Evolutionary conservation across 1,139 yeast genomes (phyloP).

Genomic region (Casaregolazyma suthepensis): DNA sequence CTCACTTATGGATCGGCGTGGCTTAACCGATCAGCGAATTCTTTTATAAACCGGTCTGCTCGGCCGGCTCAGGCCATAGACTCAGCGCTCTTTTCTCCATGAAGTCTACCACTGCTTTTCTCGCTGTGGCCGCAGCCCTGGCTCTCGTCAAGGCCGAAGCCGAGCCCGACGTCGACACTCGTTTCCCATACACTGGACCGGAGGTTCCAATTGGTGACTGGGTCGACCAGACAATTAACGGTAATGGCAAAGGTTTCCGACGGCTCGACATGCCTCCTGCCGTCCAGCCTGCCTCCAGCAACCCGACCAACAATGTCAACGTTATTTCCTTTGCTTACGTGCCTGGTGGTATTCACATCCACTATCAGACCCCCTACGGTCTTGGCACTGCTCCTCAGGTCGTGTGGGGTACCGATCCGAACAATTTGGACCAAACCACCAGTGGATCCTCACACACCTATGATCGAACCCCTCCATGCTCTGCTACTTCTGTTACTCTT

Average conservation of each 20-base stretch:
- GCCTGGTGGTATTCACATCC: conserved; percentile 14
- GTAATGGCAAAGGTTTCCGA: conserved; percentile 14
- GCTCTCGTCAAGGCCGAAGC: conserved; percentile 2
- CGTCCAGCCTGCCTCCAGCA: conserved; percentile 9
- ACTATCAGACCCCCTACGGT: conserved; percentile 14
- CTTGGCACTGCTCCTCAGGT: conserved; percentile 13
- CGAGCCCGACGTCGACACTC: conserved; percentile 13
- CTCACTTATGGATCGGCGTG: not conserved
- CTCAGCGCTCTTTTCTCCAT: not conserved
- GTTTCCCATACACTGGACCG: conserved; percentile 14
- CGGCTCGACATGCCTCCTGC: conserved; percentile 14
- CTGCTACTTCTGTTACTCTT: conserved; percentile 22
- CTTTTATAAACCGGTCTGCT: not conserved
- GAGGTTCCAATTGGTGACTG: conserved; percentile 14
- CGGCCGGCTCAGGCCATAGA: not conserved
- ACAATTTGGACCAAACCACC: conserved; percentile 6
- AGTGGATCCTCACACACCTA: conserved; percentile 12
- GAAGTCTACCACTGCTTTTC: not conserved
- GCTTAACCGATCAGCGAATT: not conserved
- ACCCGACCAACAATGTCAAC: conserved; percentile 14
- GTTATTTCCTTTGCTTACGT: conserved; percentile 12
- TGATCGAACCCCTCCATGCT: conserved; percentile 1
- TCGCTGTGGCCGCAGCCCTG: not conserved
- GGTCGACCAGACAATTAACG: conserved; percentile 12
- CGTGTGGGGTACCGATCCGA: conserved; percentile 11